Percentiles rank a stretch among this genome's conserved stretches.
phyloP scores from a whole-genome alignment of 225 moss, liverwort and hornwort species.

The Pseudisothecium myosuroides region DNA sequence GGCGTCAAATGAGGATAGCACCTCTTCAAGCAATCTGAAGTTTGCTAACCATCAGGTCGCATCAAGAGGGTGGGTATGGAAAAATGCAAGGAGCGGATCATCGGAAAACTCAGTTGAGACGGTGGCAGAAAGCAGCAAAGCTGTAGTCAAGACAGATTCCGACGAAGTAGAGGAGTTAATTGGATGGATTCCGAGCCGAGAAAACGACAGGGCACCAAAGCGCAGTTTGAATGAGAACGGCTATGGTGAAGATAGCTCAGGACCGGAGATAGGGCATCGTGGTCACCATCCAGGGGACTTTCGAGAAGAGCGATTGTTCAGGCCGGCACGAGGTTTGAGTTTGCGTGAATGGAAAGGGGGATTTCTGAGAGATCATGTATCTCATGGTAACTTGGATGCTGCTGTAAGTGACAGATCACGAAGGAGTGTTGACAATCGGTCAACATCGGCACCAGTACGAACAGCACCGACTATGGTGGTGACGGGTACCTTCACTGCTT shows the following conservation, averaged over 20 bases:
- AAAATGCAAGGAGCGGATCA: neutral
- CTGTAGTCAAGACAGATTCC: neutral
- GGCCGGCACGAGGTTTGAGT: slow-evolving; percentile 8
- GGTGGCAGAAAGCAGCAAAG: neutral
- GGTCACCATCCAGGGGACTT: neutral
- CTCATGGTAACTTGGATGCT: neutral
- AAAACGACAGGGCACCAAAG: neutral
- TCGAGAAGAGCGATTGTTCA: neutral
- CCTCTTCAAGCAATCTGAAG: neutral
- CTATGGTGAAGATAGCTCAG: slow-evolving; percentile 1
- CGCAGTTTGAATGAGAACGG: neutral
- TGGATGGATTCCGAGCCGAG: slow-evolving; percentile 14
- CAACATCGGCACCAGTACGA: slow-evolving; percentile 24
- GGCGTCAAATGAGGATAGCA: neutral
- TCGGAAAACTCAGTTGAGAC: neutral
- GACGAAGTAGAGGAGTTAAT: slow-evolving; percentile 2
- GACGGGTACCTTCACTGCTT: neutral
- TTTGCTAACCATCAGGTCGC: neutral
- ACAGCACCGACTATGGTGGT: neutral
- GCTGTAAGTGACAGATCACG: neutral
- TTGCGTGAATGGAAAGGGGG: slow-evolving; percentile 57
- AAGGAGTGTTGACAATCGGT: slow-evolving; percentile 1
- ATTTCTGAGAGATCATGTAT: slow-evolving; percentile 25
- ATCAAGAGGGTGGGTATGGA: slow-evolving; percentile 1
- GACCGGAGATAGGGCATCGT: neutral